Evolutionary conservation across 129 eudicot genomes (phyloP), one percentile per base, ranked within the genome.

Genomic region (Sambucus nigra): DNA sequence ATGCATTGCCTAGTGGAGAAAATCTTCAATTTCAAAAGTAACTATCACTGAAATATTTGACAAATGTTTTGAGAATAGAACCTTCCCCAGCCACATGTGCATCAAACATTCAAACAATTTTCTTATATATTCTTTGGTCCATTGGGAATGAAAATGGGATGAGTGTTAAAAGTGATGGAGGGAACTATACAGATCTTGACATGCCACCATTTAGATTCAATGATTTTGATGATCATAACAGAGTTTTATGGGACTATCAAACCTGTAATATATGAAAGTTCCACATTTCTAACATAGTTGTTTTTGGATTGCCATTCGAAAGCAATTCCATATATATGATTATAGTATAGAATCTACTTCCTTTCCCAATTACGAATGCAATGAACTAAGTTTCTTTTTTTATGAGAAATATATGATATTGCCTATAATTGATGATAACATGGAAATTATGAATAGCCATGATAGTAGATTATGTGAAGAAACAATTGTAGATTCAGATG

Each of bases 241-340:
- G 70, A 72, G 72, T 75, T 51, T 74, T 80, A 52, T 71, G 76
- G 69, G 84, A 79, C 63, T 53, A 76, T 71, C 82, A 82, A 70
- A 76, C 79, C 23, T 79, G 94, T 80, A 91, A 79, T 55, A 69
- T 69, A 13, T 79, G 94, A 26, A 94, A 91, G 66, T 79, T 86
- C 72, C 77, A 74, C 74, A 70, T 91, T 60, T 79, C 95, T 50
- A 94, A 86, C 86, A 76, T 91, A 82, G 73, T 72, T 76, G 70
- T 81, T 67, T 74, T 88, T 66, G 86, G 82, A 56, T 33, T 67
- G 48, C 73, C 81, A 25, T 24, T 45, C 32, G 86, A 69, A 48
- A 68, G 75, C 42, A 45, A 47, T 65, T 75, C 58, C 12, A n/a
- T n/a, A 11, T 44, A 16, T 73, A 58, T 70, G 69, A 51, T 17